phyloP scores from a whole-genome alignment of 2,329 filamentous ascomycete genomes.

The Sporothrix schenckii region DNA sequence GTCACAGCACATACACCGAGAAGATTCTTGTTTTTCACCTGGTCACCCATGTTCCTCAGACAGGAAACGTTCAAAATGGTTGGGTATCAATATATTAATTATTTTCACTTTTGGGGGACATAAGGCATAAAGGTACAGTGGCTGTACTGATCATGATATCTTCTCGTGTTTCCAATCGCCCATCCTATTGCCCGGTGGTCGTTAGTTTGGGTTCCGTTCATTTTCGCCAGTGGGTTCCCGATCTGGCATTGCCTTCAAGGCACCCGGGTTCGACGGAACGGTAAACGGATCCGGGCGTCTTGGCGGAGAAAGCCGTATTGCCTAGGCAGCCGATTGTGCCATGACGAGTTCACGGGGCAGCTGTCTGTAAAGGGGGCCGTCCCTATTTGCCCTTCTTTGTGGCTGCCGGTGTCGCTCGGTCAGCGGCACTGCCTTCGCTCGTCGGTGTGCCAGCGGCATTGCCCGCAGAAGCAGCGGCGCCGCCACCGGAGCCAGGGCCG shows the following conservation, averaged over 20 bases:
- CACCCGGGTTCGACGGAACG: not conserved
- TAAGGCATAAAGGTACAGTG: not conserved
- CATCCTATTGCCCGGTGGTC: too few relatives aligned
- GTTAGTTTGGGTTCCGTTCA: not conserved
- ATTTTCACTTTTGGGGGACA: not conserved
- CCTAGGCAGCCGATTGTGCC: not conserved
- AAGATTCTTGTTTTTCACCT: not conserved
- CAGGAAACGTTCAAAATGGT: not conserved
- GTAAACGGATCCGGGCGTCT: not conserved
- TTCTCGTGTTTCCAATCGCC: not conserved
- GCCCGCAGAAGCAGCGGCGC: not conserved
- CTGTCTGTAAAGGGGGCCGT: not conserved
- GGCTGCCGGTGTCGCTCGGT: constrained; percentile 12
- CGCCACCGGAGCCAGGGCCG: not conserved
- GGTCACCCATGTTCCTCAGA: not conserved
- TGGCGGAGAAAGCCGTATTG: not conserved
- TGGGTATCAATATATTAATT: constrained; percentile 20
- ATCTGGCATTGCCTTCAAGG: not conserved
- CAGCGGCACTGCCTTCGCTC: not conserved
- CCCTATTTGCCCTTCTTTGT: constrained; percentile 34
- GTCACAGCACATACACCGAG: not conserved
- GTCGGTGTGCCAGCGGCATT: not conserved
- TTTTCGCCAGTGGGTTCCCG: not conserved
- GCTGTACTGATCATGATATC: not conserved
- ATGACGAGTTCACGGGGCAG: not conserved